Conservation (phyloP, 768 basidiomycete species). For the Suillus clintonianus region DNA sequence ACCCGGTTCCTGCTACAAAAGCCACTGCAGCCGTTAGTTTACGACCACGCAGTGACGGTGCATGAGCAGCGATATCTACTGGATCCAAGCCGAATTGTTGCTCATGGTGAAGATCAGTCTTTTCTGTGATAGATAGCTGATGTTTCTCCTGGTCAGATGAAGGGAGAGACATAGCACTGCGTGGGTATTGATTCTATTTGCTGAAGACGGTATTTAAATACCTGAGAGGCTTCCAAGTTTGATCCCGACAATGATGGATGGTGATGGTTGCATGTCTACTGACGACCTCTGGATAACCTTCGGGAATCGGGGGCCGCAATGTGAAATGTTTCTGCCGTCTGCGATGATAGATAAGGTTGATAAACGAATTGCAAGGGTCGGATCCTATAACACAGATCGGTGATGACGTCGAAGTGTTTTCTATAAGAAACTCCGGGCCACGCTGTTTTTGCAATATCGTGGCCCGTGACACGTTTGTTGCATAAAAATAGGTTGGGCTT, state of each 20-base stretch:
- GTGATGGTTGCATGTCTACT: constrained; percentile 1
- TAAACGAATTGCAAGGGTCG: not conserved
- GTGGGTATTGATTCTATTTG: not conserved
- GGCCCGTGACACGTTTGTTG: not conserved
- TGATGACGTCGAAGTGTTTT: not conserved
- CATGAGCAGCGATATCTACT: constrained; percentile 20
- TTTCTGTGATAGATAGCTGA: not conserved
- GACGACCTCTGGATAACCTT: not conserved
- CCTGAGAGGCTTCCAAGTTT: not conserved
- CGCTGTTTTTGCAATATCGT: not conserved
- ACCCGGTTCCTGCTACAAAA: constrained; percentile 38
- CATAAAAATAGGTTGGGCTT: not conserved
- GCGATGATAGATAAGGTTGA: not conserved
- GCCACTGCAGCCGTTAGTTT: constrained; percentile 26
- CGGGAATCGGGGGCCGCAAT: not conserved
- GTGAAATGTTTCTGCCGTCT: not conserved
- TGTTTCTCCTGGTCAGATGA: not conserved
- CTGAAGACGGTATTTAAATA: not conserved
- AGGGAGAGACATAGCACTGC: constrained; percentile 2
- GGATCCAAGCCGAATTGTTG: not conserved
- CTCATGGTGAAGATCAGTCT: not conserved
- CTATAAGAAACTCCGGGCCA: not conserved
- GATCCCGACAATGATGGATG: not conserved
- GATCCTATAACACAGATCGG: not conserved
- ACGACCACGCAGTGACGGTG: constrained; percentile 27